Evolutionary conservation across 106 monocot genomes (phyloP), one percentile per base, ranked within the genome.

Genomic region (Ottelia alismoides): DNA sequence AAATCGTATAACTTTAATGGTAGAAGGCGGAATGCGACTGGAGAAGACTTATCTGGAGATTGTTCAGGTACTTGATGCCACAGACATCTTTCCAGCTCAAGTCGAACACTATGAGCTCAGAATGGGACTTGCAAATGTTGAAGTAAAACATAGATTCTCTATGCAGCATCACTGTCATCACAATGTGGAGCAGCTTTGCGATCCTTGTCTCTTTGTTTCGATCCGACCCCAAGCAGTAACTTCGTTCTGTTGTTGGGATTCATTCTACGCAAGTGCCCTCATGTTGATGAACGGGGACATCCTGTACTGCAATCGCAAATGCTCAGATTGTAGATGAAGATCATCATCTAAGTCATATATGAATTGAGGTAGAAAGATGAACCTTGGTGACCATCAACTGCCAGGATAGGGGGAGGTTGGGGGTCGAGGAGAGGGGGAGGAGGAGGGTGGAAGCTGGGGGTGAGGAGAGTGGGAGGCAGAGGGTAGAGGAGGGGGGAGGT

Each of bases 21-120:
- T 28, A 29, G 29, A 16, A 54, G 14, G 18, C n/a, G 27, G 25
- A 12, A 35, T 18, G 31, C 31, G 22, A n/a, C 16, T 2, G 2
- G 19, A 30, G 3, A 10, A 29, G 49, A 31, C 12, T 53, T 76
- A 84, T 79, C 84, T 79, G 85, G 46, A 86, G 80, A 29, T 86
- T 77, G 65, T 86, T 86, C 12, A 70, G 46, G 63, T 86, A 86
- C 51, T 86, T 80, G 30, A 86, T 81, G 29, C 85, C 85, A 44
- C 62, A 58, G 20, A 86, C 85, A 67, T 86, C 74, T 52, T 63
- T 57, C 80, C 80, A 81, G 4, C 52, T 46, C 43, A 86, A 70
- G 59, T 86, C 85, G 43, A 86, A 81, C 11, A 86, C 67, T 24
- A 86, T 53, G 47, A 86, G 74, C 1, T 77, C 85, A 57, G 74